These are phyloP conservation scores for Acanthamoeba divionensis DNA, from an alignment of 208 protist genomes.

Conservation along the genomic window DNA sequence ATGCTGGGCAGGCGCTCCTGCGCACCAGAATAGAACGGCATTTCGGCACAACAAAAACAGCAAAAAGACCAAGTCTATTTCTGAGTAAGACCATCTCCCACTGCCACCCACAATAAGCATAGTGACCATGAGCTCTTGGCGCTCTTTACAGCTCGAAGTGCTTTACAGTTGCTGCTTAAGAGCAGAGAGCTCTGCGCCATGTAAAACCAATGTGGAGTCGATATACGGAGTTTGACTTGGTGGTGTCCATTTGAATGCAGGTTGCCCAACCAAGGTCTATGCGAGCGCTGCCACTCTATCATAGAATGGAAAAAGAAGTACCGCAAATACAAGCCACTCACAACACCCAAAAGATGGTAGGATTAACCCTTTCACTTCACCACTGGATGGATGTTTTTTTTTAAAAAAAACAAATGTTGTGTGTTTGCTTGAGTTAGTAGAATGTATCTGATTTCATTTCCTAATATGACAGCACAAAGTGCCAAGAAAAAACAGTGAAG, in stretches of 20 bases:
- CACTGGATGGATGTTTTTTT: neutral
- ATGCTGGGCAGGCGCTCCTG: neutral
- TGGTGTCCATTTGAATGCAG: neutral
- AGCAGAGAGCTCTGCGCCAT: too few species aligned
- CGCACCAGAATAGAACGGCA: slow-evolving; percentile 67
- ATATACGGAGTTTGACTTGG: too few species aligned
- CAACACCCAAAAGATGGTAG: slow-evolving; percentile 70
- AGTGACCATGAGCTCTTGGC: neutral
- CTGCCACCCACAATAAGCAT: neutral
- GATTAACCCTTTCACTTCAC: neutral
- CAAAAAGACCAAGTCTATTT: slow-evolving; percentile 74
- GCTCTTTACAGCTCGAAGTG: neutral
- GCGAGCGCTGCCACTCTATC: slow-evolving; percentile 71
- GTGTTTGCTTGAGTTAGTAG: neutral
- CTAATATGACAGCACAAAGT: slow-evolving; percentile 54
- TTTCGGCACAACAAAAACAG: slow-evolving; percentile 80
- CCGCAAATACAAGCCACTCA: slow-evolving; percentile 83
- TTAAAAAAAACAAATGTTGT: neutral
- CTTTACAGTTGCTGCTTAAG: neutral
- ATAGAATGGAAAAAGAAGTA: slow-evolving; percentile 83
- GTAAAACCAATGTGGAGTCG: too few species aligned
- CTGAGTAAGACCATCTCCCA: neutral
- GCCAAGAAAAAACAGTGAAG: slow-evolving; percentile 68
- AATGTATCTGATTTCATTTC: neutral
- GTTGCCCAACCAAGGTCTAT: slow-evolving; percentile 76